A percentile compares a stretch with the other conserved stretches of the same genome.
phyloP scores from a whole-genome alignment of 2,329 filamentous ascomycete genomes.

The Paraconiothyrium brasiliense region DNA sequence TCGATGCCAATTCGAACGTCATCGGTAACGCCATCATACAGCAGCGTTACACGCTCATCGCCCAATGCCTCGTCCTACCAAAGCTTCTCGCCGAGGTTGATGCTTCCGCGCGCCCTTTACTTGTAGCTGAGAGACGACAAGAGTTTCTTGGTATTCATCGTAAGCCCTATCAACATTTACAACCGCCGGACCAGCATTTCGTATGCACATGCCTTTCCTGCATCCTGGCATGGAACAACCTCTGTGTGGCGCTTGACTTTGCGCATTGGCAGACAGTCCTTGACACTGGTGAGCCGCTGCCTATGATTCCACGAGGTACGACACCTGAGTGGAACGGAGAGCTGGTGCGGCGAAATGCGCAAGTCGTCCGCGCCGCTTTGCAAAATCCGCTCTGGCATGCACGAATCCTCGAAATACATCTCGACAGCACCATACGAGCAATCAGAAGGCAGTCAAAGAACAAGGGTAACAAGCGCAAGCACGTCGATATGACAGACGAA shows the following conservation, averaged over 20 bases:
- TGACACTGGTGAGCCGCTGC: constrained; percentile 62
- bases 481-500: constrained; percentile 57
- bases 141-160: constrained; percentile 58
- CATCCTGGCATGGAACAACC: constrained; percentile 65
- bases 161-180: constrained; percentile 63
- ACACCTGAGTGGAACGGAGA: constrained; percentile 61
- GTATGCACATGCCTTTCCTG: constrained; percentile 68
- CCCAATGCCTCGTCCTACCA: constrained; percentile 63
- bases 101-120: constrained; percentile 44
- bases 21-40: constrained; percentile 57
- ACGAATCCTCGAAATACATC: constrained; percentile 58
- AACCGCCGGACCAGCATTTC: constrained; percentile 55
- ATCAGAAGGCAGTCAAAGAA: constrained; percentile 60
- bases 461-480: constrained; percentile 57
- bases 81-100: constrained; percentile 55
- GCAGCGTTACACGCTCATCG: constrained; percentile 61
- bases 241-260: constrained; percentile 65
- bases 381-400: constrained; percentile 62
- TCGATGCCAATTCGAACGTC: constrained; percentile 55
- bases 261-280: constrained; percentile 65
- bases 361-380: constrained; percentile 58
- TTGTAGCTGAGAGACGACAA: constrained; percentile 56
- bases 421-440: constrained; percentile 57
- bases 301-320: constrained; percentile 60
- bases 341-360: constrained; percentile 56